These are phyloP conservation scores for Gaeumannomyces tritici DNA, from an alignment of 2,329 filamentous ascomycete genomes.

Conservation along the genomic window DNA sequence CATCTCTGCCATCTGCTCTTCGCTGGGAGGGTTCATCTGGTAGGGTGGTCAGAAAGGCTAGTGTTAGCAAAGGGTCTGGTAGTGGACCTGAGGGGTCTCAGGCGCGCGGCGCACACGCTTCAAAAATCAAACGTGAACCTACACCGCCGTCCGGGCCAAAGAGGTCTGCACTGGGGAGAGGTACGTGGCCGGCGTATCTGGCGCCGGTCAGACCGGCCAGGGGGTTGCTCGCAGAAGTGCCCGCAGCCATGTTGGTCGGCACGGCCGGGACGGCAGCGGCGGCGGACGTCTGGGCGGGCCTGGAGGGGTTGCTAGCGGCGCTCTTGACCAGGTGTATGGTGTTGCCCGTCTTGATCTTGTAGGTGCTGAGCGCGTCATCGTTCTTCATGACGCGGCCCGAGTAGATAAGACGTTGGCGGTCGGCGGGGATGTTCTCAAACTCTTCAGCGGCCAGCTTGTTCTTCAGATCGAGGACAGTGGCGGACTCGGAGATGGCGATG, in stretches of 20 bases:
- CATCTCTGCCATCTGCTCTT: constrained; percentile 75
- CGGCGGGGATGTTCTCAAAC: constrained; percentile 76
- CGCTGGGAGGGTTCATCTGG: constrained; percentile 78
- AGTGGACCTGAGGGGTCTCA: background rate
- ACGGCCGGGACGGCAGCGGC: constrained; percentile 48
- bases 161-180: constrained; percentile 75
- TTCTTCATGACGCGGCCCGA: constrained; percentile 96
- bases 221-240: constrained; percentile 71
- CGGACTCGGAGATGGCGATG: constrained; percentile 68
- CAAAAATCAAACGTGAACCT: constrained; percentile 29
- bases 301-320: constrained; percentile 69
- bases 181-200: constrained; percentile 84
- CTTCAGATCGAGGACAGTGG: constrained; percentile 80
- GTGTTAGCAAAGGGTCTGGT: constrained; percentile 11
- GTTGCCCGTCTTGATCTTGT: constrained; percentile 94
- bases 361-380: constrained; percentile 69
- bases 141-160: constrained; percentile 94
- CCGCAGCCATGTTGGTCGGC: constrained; percentile 70
- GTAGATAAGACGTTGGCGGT: constrained; percentile 93
- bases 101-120: background rate
- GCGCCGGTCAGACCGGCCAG: constrained; percentile 86
- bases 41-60: background rate
- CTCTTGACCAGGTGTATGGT: constrained; percentile 96
- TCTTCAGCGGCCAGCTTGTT: constrained; percentile 72
- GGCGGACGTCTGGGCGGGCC: constrained; percentile 32